Evolutionary conservation across 768 basidiomycete genomes (phyloP), one percentile per base, ranked within the genome.

Genomic region (Dictyophora rubrovolvata): DNA sequence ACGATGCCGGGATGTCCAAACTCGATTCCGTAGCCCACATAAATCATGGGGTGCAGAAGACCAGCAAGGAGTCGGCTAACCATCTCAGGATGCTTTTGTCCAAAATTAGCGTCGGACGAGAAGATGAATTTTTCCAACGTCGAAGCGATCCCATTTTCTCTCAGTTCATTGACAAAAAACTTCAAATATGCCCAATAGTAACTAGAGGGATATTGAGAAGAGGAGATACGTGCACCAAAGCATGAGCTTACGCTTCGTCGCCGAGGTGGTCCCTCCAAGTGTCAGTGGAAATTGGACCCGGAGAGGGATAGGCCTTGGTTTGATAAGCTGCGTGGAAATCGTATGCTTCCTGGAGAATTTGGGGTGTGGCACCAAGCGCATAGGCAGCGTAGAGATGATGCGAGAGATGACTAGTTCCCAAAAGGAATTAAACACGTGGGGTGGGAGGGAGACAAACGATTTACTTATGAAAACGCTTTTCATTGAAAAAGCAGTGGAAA

Each of bases 71-170:
- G 16, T 50, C 64, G 56, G 35, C 48, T 48, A 22, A 63, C 62
- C 53, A 37, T 63, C 55, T 48, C 68, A 67, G 61, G 74, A 68
- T 2, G 72, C 65, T 69, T 11, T 64, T 69, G 66, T 11, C 69
- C 73, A 48, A 76, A 70, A 59, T 86, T 86, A 54, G 72, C 77
- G 49, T 75, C 69, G 5, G 63, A 57, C 16, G 82, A 80, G 63
- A 88, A 84, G 9, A 89, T 61, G 59, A 79, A 86, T 42, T 81
- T 76, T 60, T 88, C 84, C n/a, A 88, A 64, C 0, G 76, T 70
- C 1, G 65, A 65, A 9, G 70, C 64, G n/a, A 74, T 69, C 14
- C 77, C 79, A 37, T 81, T 76, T 12, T 72, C 66, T 46, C 74
- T 67, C 16, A 76, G 61, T 23, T 67, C 58, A 0, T 72, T 64